phyloP scores from a whole-genome alignment of 345 rosid genomes.

The Ceriops tagal region DNA sequence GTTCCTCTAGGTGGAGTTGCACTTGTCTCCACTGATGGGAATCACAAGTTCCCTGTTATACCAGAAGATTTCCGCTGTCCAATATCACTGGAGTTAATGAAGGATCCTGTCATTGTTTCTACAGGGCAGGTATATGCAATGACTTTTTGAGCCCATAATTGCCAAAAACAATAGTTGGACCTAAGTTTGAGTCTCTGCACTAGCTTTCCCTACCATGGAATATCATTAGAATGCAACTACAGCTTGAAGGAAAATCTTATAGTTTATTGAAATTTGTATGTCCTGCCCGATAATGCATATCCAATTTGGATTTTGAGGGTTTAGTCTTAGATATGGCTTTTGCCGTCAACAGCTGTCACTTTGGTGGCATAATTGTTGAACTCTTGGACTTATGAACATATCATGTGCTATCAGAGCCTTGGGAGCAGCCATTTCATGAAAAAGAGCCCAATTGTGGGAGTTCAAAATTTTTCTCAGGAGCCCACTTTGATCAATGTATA shows the following conservation, averaged over 20 bases:
- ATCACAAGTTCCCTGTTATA: constrained; percentile 61
- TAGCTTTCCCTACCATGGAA: not conserved
- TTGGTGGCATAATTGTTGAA: too few species aligned
- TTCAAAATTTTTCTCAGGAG: too few species aligned
- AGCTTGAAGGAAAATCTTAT: not conserved
- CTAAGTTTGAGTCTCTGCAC: not conserved
- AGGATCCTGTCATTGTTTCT: constrained; percentile 96
- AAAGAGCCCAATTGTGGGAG: too few species aligned
- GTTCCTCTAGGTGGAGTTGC: constrained; percentile 46
- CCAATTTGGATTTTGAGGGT: too few species aligned
- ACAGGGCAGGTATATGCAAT: constrained; percentile 78
- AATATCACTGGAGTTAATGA: constrained; percentile 92
- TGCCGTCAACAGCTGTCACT: too few species aligned
- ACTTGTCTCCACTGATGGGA: constrained; percentile 51
- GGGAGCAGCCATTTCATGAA: too few species aligned
- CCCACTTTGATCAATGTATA: not conserved
- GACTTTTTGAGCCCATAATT: constrained; percentile 8
- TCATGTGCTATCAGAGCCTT: too few species aligned
- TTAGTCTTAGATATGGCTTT: too few species aligned
- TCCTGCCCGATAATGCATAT: too few species aligned
- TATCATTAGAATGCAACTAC: too few species aligned
- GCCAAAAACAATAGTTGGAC: constrained; percentile 1
- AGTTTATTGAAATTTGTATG: not conserved
- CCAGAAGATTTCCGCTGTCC: constrained; percentile 99
- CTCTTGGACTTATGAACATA: too few species aligned